These are phyloP conservation scores for Nicotiana undulata DNA, from an alignment of 257 asterid genomes.

Conservation along the genomic window DNA sequence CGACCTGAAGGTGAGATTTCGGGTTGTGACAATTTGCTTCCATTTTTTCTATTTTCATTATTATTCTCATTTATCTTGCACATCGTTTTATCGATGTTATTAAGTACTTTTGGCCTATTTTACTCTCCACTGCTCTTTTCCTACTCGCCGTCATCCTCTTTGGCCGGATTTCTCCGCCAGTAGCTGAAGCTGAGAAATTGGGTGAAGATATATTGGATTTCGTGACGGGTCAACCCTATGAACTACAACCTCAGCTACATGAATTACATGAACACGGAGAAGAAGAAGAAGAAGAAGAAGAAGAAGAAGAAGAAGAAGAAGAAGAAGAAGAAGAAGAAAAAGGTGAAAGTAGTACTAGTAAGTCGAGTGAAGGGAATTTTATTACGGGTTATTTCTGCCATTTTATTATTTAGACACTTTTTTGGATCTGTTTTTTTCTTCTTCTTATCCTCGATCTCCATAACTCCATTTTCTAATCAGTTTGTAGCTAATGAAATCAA, in stretches of 20 bases:
- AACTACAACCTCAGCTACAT: constrained; percentile 1
- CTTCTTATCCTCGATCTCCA: no score
- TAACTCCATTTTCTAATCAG: no score
- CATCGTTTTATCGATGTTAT: constrained; percentile 46
- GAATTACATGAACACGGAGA: not conserved
- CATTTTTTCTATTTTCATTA: no score
- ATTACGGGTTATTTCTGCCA: not conserved
- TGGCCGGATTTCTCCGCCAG: constrained; percentile 47
- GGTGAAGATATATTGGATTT: constrained; percentile 55
- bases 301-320: no score
- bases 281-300: constrained; percentile 3
- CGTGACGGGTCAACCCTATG: constrained; percentile 50
- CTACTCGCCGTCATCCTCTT: constrained; percentile 45
- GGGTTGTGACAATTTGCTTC: no score
- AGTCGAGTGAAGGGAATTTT: not conserved
- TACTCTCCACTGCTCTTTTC: constrained; percentile 60
- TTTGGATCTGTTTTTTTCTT: not conserved
- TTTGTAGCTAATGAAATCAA: no score
- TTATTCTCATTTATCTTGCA: constrained; percentile 28
- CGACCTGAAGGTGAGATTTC: no score
- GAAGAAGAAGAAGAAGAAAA: no score
- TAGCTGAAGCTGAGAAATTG: constrained; percentile 34
- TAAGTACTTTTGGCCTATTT: constrained; percentile 61
- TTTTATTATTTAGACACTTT: not conserved
- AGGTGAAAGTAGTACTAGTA: not conserved